Base-by-base conservation (phyloP, 768 basidiomycete genomes). In the Leccinum ochraceum region DNA sequence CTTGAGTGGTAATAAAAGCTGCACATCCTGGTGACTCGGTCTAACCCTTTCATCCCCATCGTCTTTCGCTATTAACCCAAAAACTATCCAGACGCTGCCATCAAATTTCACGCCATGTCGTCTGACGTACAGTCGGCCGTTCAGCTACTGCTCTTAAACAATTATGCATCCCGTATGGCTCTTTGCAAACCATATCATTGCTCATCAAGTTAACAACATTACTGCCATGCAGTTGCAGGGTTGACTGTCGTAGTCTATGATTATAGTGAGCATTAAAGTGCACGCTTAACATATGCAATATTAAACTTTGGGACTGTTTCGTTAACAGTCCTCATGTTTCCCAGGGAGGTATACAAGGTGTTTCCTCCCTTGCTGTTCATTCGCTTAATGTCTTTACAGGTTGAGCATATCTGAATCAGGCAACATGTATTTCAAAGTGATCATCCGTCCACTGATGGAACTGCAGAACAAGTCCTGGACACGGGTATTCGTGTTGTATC, bases 101-200 rank as follows among this genome's bases (percentile, higher is more conserved):
- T 67, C 4, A 80, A 0, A 4, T 10, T 44, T 20, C 42, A 20
- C n/a, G 9, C n/a, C n/a, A 44, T 44, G 42, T 20, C 42, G 0
- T 44, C 42, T 11, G 42, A 20, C 2, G 1, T 20, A 1, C n/a
- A 44, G 1, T 44, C n/a, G 4, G n/a, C 10, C 3, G n/a, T 20
- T 44, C 42, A 44, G 42, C 42, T 20, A 20, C n/a, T 1, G n/a
- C 6, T 44, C 3, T 44, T 11, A 10, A 44, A 44, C 42, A 20
- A 44, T n/a, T 4, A 9, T 44, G 1, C 0, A 10, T 44, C n/a
- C 42, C 9, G 42, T 44, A 44, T 20, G 42, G n/a, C 10, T 44
- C 42, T n/a, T 22, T 22, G 22, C 22, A 22, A 22, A 22, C 22
- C 22, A n/a, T 20, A 9, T 44, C 4, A 20, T 44, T 44, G n/a